Evolutionary conservation across 371 early-diverging fungal species (phyloP), one percentile per base, ranked within the genome.

Genomic region (Rhizomucor pusillus): DNA sequence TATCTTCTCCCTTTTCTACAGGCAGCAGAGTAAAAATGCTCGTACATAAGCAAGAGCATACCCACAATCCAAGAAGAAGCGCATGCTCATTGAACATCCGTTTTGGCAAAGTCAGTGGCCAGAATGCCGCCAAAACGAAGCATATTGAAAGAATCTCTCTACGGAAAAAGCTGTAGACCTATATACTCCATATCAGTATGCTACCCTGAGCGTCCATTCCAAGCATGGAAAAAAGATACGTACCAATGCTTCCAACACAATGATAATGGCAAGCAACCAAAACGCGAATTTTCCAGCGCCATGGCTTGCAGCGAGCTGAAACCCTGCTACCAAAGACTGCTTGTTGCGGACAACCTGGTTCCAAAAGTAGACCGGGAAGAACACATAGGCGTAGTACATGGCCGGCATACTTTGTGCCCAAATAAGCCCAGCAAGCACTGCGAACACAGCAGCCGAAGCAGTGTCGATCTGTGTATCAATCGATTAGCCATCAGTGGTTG

Each of bases 331-430:
- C 16, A 67, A 56, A 7, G 62, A 56, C 3, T 55, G 59, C 45
- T 63, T 67, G 37, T 64, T 71, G 1, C 57, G 54, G 6, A 87
- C n/a, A 2, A 86, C 71, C 36, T 87, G 80, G 35, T 79, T 75
- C 94, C 95, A 95, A 56, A 97, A 93, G 58, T 69, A 92, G 0
- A 91, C 72, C 0, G 94, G 92, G 73, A 97, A 95, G 9, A 83
- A 73, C 1, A 81, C 74, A 52, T 97, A 97, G 0, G 83, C 81
- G 67, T 95, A 93, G 70, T 97, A 95, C 63, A 88, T 81, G 9
- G 57, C 53, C 3, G 94, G 93, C 56, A 92, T 90, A 14, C 85
- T 67, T 69, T 94, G 92, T 20, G 82, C 53, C 47, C 71, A 78
- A 18, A 93, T 68, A 50, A 90, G 65, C 11, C 59, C 56, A 0